A percentile compares a stretch with the other conserved stretches of the same genome.
Evolutionary conservation across 331 rosid species (phyloP).

Genomic region (Rhamnella rubrinervis): DNA sequence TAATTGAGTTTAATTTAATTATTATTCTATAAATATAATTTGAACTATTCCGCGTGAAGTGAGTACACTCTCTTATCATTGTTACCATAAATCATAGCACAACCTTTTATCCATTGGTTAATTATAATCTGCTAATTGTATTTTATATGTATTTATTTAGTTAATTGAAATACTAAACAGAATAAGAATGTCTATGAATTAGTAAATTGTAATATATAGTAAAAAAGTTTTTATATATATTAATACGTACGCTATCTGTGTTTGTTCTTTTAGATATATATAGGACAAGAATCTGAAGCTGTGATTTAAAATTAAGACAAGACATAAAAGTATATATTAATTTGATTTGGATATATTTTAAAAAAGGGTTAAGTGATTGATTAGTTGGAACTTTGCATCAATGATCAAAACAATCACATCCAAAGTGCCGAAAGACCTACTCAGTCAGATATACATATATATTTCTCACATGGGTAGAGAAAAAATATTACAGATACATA

Average conservation of each 20-base stretch:
- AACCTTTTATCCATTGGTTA: no score
- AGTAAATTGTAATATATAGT: background rate
- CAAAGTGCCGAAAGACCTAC: background rate
- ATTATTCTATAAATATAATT: no score
- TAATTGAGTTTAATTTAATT: no score
- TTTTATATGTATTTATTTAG: no score
- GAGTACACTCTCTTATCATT: no score
- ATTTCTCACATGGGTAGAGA: background rate
- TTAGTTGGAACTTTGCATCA: slow-evolving; percentile 4
- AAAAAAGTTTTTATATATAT: background rate
- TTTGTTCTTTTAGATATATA: background rate
- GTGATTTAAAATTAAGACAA: background rate
- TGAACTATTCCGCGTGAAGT: no score
- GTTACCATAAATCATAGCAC: no score
- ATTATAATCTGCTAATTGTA: no score
- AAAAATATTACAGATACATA: background rate
- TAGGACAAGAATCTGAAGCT: background rate
- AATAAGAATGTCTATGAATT: background rate
- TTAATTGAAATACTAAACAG: no score
- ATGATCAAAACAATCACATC: slow-evolving; percentile 18
- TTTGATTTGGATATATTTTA: no score
- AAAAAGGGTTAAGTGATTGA: slow-evolving; percentile 1
- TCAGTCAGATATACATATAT: background rate
- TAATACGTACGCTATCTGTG: background rate
- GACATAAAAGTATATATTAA: background rate